Evolutionary conservation across 2,329 filamentous ascomycete species (phyloP), one percentile per base, ranked within the genome.

Genomic region (Cladorrhinum sp.): DNA sequence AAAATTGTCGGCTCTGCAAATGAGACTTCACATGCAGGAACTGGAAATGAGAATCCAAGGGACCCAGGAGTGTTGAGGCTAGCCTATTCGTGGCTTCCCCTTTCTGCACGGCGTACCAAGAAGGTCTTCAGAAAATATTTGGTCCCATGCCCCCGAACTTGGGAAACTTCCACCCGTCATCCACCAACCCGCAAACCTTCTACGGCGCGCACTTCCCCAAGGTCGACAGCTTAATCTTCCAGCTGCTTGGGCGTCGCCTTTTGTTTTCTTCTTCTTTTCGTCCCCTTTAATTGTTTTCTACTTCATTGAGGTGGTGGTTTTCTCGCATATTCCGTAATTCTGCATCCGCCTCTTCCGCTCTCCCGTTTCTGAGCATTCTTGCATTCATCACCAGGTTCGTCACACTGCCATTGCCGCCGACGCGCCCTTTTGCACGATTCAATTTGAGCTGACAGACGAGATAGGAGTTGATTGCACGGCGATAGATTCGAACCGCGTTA

Each of bases 231-330:
- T 57, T 65, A 57, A 64, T 64, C 55, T 60, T 58, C 56, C 61
- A 63, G 61, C 56, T 67, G 64, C 54, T 59, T 64, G 55, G 59
- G 39, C 58, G 49, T 58, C 69, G 65, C 61, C 65, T 64, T 66
- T 42, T 39, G 66, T 64, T 65, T 64, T 68, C 66, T 66, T 64
- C 65, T 64, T 68, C 66, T 28, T 57, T 66, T 67, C 63, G 66
- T 60, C 63, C 64, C 65, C 66, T 63, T 65, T 68, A 64, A 67
- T 64, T 69, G 69, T 67, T 71, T 65, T 68, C 70, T 71, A 28
- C 65, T 51, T 51, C 49, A 18, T 51, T 51, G 12, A 8, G 21
- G 46, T 21, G 18, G 46, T 10, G 49, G 49, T 51, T 10, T 51
- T 51, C 18, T 16, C 18, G n/a, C 42, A 46, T 54, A 33, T 20